A percentile compares a stretch with the other conserved stretches of the same genome.
Evolutionary conservation across 148 eudicot genomes (phyloP).

Genomic region (Chenopodium quinoa): DNA sequence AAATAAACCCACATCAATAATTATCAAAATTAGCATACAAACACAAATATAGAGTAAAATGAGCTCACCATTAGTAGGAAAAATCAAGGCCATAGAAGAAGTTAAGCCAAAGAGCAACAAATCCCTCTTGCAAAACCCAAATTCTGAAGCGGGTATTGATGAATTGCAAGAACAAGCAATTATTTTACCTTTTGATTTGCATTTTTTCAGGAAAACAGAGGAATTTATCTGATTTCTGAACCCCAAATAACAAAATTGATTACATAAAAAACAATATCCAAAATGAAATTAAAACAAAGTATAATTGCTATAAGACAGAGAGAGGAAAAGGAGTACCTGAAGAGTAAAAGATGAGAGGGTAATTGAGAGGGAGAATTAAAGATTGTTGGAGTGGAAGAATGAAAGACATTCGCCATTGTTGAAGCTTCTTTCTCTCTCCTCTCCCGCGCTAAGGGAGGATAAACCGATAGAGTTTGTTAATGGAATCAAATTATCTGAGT

Average conservation of each 20-base stretch:
- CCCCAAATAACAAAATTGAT: neutral
- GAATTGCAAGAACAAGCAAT: conserved; percentile 31
- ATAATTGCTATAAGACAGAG: neutral
- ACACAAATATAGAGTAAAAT: neutral
- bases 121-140: conserved; percentile 64
- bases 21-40: neutral
- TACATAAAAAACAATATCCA: neutral
- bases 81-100: conserved; percentile 47
- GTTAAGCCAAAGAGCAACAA: conserved; percentile 56
- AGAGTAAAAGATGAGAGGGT: conserved; percentile 18
- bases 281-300: neutral
- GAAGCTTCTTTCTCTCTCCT: neutral
- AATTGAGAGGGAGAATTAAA: conserved; percentile 24
- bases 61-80: conserved; percentile 48
- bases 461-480: neutral
- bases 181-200: conserved; percentile 32
- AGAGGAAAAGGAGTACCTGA: conserved; percentile 33
- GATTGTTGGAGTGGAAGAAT: conserved; percentile 28
- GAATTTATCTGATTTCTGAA: conserved; percentile 39
- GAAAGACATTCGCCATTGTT: conserved; percentile 42
- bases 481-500: neutral
- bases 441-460: conserved; percentile 22
- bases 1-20: conserved; percentile 7
- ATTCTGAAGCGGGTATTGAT: conserved; percentile 36
- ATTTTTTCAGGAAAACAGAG: conserved; percentile 31